These are phyloP conservation scores for Echites panduratus DNA, from an alignment of 257 asterid genomes.

Conservation along the genomic window DNA sequence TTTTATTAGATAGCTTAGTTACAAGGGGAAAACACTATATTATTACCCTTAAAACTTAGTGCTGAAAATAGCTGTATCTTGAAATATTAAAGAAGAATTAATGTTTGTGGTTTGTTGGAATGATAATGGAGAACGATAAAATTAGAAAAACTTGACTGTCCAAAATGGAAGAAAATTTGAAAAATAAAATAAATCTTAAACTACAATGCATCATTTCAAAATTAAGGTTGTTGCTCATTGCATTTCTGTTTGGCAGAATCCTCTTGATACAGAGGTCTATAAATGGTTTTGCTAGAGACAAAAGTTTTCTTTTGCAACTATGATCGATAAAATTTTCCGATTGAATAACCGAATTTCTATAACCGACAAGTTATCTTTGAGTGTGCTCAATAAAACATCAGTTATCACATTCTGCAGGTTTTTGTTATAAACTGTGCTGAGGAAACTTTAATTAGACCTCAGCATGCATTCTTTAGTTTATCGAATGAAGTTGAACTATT, in stretches of 20 bases:
- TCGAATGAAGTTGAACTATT: not conserved
- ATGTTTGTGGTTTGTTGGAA: no score
- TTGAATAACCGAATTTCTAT: not conserved
- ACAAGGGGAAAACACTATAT: no score
- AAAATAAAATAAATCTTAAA: no score
- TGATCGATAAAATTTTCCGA: not conserved
- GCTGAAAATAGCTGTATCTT: not conserved
- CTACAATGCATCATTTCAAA: no score
- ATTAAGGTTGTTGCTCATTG: not conserved
- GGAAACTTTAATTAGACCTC: not conserved
- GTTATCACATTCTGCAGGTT: not conserved
- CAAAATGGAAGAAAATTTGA: no score
- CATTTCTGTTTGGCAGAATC: not conserved
- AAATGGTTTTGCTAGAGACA: not conserved
- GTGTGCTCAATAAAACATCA: no score
- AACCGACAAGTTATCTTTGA: no score
- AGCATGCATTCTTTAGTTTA: not conserved
- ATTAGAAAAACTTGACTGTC: no score
- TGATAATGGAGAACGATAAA: no score
- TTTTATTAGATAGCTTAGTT: no score
- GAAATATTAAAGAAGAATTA: no score
- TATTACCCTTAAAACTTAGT: no score
- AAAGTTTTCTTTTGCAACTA: not conserved
- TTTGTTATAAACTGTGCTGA: not conserved
- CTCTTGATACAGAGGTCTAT: not conserved